A percentile compares a stretch with the other conserved stretches of the same genome.
These are phyloP conservation scores for Gaultheria prostrata DNA, from an alignment of 148 eudicot species.

Conservation along the genomic window DNA sequence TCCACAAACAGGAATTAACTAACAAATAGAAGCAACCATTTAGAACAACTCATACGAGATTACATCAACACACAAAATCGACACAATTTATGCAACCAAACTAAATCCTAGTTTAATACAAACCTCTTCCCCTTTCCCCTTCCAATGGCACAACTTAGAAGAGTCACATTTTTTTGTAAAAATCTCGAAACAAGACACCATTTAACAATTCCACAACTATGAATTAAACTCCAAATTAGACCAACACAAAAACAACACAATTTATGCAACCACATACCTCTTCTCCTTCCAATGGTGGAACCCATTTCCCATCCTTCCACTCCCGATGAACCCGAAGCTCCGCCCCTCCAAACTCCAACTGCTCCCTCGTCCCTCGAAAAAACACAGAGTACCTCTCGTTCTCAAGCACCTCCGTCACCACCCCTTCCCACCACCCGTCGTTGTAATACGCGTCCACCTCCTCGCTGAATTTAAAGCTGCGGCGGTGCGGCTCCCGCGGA, in stretches of 20 bases:
- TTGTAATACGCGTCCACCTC: constrained; percentile 70
- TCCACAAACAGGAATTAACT: no score
- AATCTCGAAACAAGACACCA: not conserved
- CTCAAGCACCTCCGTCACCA: constrained; percentile 45
- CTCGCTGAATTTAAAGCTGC: constrained; percentile 44
- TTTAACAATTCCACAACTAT: not conserved
- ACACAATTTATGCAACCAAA: no score
- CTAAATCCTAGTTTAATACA: no score
- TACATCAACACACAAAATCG: no score
- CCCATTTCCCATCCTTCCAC: constrained; percentile 67
- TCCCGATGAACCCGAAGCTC: constrained; percentile 74
- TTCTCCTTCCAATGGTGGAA: constrained; percentile 54
- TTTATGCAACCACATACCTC: constrained; percentile 3
- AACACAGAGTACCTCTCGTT: constrained; percentile 45
- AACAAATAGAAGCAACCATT: no score
- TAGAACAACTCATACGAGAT: no score
- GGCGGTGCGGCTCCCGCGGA: constrained; percentile 35
- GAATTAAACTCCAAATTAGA: not conserved
- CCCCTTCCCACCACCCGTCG: constrained; percentile 98
- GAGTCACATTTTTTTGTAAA: not conserved
- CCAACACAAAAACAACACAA: not conserved
- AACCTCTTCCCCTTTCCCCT: no score
- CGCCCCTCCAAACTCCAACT: constrained; percentile 36
- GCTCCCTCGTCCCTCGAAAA: constrained; percentile 62
- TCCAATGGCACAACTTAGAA: not conserved